Base-by-base conservation (phyloP, 345 rosid genomes). In the Pistacia atlantica region DNA sequence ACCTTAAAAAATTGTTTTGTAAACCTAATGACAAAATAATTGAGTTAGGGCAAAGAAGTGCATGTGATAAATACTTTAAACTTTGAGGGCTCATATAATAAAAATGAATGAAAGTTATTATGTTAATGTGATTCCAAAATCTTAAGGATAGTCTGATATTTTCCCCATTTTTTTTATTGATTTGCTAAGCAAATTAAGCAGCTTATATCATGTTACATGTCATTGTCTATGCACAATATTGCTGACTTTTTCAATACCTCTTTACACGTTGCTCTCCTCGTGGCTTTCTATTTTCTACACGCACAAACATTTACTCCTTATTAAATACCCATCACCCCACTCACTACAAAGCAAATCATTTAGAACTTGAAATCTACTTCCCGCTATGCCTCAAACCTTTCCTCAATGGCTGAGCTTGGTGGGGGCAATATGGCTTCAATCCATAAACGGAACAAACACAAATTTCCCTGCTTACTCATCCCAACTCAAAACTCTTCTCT, bases 401-500 rank as follows among this genome's bases (percentile, higher is more conserved):
- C 82, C 81, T 11, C 89, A 79, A 74, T 93, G 98, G 99, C 76
- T 96, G 11, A 85, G 96, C 84, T 89, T 95, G 14, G 93, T 88
- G 5, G 93, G 87, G 7, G 77, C 89, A 45, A 81, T 93, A 9
- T 94, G 97, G 97, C 92, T 94, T 69, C 98, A 94, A 51, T 87
- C 94, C 69, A 74, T 90, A n/a, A 92, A 75, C 31, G 98, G 97
- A 37, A 92, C 97, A 6, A 92, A 96, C 89, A 49, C 92, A 60
- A 92, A 88, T 75, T 96, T 96, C 77, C 97, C 98, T 1, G 95
- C 97, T 52, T 96, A 93, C 83, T 96, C 98, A n/a, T 88, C 97
- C 22, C 94, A 93, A 75, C 92, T 96, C 67, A 96, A 96, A 78
- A 73, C 82, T 22, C 80, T 89, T 33, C 89, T 96, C 72, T 88